Conservation (phyloP, 345 rosid genomes). For the Garcia nutans region DNA sequence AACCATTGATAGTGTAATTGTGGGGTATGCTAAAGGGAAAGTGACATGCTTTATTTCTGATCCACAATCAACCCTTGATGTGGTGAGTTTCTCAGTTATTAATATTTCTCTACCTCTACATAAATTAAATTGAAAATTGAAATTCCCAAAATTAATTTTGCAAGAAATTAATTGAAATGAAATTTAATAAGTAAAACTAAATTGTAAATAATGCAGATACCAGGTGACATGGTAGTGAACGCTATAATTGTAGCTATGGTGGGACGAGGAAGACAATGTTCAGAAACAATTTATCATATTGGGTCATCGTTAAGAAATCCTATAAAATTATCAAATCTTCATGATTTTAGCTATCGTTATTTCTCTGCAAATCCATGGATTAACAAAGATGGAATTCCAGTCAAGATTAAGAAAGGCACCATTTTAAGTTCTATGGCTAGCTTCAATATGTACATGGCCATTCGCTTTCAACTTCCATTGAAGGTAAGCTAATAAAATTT, state of each 20-base stretch:
- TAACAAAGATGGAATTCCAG: conserved; percentile 6
- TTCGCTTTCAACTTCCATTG: conserved; percentile 8
- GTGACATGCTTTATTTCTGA: conserved; percentile 7
- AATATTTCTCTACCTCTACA: not conserved
- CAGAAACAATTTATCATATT: conserved; percentile 11
- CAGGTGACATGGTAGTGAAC: conserved; percentile 32
- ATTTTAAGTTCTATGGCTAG: conserved; percentile 7
- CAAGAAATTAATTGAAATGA: not conserved
- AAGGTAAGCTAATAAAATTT: conserved; percentile 10
- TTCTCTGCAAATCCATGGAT: conserved; percentile 23
- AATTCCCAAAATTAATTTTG: not conserved
- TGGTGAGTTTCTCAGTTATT: conserved; percentile 11
- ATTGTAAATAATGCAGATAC: conserved; percentile 13
- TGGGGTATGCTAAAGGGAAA: conserved; percentile 20
- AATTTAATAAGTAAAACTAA: not conserved
- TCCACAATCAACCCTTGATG: not conserved
- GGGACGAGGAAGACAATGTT: not conserved
- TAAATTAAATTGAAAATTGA: too few species aligned
- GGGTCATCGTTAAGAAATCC: conserved; percentile 26
- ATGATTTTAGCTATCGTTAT: conserved; percentile 9
- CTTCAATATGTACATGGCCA: conserved; percentile 9
- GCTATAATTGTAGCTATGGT: conserved; percentile 21
- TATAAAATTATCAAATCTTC: not conserved
- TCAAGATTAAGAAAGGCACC: not conserved
- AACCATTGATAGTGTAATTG: conserved; percentile 14